Conservation (phyloP, 2,329 filamentous ascomycete genomes). For the Amphichorda felina region DNA sequence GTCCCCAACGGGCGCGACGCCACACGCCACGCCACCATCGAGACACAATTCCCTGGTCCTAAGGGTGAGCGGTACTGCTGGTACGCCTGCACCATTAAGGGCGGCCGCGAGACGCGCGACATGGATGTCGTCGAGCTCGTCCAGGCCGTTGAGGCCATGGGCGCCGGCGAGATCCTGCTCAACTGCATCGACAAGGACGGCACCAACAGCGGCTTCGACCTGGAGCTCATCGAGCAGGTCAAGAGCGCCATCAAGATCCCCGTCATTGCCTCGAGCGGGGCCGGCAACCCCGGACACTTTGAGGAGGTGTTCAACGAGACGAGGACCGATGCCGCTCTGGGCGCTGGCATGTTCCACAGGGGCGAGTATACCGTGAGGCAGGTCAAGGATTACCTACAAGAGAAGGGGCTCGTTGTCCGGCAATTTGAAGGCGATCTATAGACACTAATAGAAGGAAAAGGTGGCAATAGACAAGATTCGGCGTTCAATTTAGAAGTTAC, state of each 20-base stretch:
- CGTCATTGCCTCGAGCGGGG: conserved; percentile 89
- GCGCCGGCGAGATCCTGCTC: conserved; percentile 82
- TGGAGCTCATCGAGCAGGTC: conserved; percentile 81
- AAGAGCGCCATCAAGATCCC: conserved; percentile 83
- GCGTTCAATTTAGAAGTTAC: background rate
- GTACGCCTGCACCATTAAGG: conserved; percentile 97
- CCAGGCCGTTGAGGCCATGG: conserved; percentile 89
- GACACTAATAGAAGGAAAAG: conserved; percentile 5
- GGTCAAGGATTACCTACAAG: conserved; percentile 73
- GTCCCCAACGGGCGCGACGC: conserved; percentile 56
- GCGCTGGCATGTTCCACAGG: conserved; percentile 95
- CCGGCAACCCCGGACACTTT: conserved; percentile 80
- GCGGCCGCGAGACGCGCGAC: conserved; percentile 86
- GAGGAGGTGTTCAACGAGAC: conserved; percentile 81
- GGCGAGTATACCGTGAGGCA: conserved; percentile 90
- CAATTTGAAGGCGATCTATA: conserved; percentile 50
- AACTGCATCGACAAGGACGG: conserved; percentile 98
- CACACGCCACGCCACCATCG: conserved; percentile 59
- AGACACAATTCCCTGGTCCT: conserved; percentile 58
- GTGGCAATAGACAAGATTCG: background rate
- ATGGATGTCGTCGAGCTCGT: conserved; percentile 84
- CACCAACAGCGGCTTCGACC: conserved; percentile 86
- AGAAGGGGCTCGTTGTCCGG: conserved; percentile 65
- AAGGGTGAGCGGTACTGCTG: conserved; percentile 75
- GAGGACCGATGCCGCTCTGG: conserved; percentile 79